Percentiles rank a stretch among this genome's conserved stretches.
Evolutionary conservation across 129 eudicot genomes (phyloP).

Genomic region (Chrysanthemum lavandulifolium): DNA sequence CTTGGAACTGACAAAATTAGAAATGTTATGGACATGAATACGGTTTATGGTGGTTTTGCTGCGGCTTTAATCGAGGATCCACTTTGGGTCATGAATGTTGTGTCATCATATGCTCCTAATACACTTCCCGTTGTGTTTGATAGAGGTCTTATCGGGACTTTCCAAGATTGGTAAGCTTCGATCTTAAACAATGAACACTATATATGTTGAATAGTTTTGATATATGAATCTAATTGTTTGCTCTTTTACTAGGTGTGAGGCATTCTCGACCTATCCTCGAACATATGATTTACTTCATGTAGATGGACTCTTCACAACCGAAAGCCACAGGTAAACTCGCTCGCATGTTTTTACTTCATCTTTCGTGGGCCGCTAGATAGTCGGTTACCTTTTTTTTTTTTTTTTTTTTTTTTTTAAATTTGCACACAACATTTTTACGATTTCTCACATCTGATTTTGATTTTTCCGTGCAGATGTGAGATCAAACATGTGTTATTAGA

Average conservation of each 20-base stretch:
- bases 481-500: conserved; percentile 84
- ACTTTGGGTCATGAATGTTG: conserved; percentile 95
- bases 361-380: too few species aligned
- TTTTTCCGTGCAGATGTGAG: conserved; percentile 64
- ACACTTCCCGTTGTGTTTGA: conserved; percentile 87
- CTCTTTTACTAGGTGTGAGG: conserved; percentile 74
- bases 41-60: conserved; percentile 87
- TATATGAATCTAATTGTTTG: conserved; percentile 2
- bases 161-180: conserved; percentile 82
- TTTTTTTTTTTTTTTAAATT: too few species aligned
- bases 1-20: conserved; percentile 81
- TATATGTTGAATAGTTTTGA: not conserved
- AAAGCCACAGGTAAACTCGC: conserved; percentile 78
- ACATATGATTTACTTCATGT: conserved; percentile 94
- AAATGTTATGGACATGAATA: conserved; percentile 98
- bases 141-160: conserved; percentile 88
- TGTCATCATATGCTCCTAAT: conserved; percentile 84
- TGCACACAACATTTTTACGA: too few species aligned
- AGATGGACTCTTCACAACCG: conserved; percentile 94
- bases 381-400: too few species aligned
- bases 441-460: not conserved
- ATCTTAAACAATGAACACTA: not conserved
- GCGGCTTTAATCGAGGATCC: conserved; percentile 76
- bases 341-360: not conserved
- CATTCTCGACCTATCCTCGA: conserved; percentile 96